Evolutionary conservation across 441 rosid genomes (phyloP).

Genomic region (Syzygium malaccense): DNA sequence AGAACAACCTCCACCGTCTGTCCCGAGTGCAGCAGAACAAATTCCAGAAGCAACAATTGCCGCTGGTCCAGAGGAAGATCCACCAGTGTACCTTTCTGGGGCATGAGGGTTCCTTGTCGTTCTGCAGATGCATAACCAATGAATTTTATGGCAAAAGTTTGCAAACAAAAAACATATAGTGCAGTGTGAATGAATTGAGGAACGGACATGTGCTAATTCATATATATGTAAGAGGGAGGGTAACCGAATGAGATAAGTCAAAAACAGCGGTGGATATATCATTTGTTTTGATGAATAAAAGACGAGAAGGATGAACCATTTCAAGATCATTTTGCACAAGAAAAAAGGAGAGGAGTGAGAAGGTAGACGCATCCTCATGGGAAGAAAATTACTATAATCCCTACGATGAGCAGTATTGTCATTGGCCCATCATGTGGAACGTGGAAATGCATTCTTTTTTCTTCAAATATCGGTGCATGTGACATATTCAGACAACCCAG

Average conservation of each 20-base stretch:
- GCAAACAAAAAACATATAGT: background rate
- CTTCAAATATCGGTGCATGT: background rate
- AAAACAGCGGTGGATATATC: background rate
- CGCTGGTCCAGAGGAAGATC: constrained; percentile 94
- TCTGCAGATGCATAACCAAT: constrained; percentile 27
- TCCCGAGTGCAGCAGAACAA: constrained; percentile 88
- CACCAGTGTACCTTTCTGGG: constrained; percentile 75
- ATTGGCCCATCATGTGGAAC: background rate
- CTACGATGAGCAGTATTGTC: background rate
- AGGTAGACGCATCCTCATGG: background rate
- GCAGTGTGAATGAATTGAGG: background rate
- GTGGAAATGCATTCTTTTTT: background rate
- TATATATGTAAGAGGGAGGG: background rate
- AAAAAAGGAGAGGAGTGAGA: background rate
- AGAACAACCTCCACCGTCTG: constrained; percentile 89
- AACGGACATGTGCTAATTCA: background rate
- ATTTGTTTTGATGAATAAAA: background rate
- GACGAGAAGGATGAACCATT: background rate
- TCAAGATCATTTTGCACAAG: background rate
- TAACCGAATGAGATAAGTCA: background rate
- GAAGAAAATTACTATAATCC: background rate
- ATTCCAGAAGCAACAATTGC: constrained; percentile 87
- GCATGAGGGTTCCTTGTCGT: constrained; percentile 87
- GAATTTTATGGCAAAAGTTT: background rate
- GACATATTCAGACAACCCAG: background rate